Evolutionary conservation across 208 protist genomes (phyloP).

Genomic region (Novymonas esmeraldas): DNA sequence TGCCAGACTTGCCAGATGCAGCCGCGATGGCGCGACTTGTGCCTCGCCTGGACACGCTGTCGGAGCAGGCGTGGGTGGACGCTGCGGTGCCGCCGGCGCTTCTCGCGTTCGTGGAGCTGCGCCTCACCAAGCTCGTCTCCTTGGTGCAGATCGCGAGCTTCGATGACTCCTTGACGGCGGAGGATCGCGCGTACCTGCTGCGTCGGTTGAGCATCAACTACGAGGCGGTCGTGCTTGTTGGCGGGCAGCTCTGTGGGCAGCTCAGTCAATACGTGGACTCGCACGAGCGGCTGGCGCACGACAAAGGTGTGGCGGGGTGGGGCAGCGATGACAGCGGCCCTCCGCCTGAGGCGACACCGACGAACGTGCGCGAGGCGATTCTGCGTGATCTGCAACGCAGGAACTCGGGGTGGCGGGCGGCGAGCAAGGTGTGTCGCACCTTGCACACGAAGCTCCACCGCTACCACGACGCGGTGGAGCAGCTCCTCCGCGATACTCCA

Average conservation of each 20-base stretch:
- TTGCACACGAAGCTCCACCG: not conserved
- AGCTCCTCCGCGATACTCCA: not conserved
- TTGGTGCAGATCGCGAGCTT: slow-evolving; percentile 9
- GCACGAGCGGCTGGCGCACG: not conserved
- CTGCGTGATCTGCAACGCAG: not conserved
- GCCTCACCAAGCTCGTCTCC: slow-evolving; percentile 8
- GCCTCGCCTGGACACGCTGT: not conserved
- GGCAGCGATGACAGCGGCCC: not conserved
- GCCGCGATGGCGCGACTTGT: slow-evolving; percentile 4
- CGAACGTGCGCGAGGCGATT: not conserved
- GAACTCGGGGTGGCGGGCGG: slow-evolving; percentile 7
- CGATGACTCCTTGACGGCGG: not conserved
- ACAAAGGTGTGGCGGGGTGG: not conserved
- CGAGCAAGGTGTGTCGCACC: slow-evolving; percentile 2
- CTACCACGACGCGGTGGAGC: not conserved
- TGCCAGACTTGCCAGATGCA: not conserved
- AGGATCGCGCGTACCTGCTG: not conserved
- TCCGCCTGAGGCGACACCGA: not conserved
- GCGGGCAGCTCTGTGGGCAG: slow-evolving; percentile 1
- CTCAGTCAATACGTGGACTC: not conserved
- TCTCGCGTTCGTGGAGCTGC: slow-evolving; percentile 3
- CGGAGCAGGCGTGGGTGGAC: slow-evolving; percentile 8
- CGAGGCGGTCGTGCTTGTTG: slow-evolving; percentile 6
- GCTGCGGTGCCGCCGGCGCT: not conserved
- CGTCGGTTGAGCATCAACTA: slow-evolving; percentile 1